Base-by-base conservation (phyloP, 176 grass and related monocot species). In the Puccinellia tenuiflora region DNA sequence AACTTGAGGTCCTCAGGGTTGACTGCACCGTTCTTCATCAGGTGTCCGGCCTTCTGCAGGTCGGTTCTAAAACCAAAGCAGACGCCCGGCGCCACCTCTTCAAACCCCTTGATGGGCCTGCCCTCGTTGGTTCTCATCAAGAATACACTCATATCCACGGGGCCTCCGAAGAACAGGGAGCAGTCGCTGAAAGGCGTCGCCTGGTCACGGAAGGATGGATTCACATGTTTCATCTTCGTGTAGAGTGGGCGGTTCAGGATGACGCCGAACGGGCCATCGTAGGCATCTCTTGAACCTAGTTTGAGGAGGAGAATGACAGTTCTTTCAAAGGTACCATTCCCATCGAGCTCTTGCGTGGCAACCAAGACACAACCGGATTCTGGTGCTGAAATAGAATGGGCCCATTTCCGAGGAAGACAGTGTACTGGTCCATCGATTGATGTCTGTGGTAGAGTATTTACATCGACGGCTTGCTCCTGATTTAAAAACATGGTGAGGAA, bases 261-360 rank as follows among this genome's bases (percentile, higher is more conserved):
- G 85, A 99, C 37, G 76, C 97, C 93, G 26, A 99, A 85, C 21
- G 93, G 97, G 9, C 91, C 81, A 6, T 90, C 89, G 52, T 86
- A 82, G 45, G 85, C 86, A 42, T 88, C 85, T 90, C 47, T 86
- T 28, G 93, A 94, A 56, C 93, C 93, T 46, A 84, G 45, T 55
- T 84, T 90, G 7, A 99, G 85, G 28, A 99, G 91, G 64, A 99
- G 91, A 50, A 99, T 83, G 17, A 90, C 93, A 12, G 89, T 93
- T 82, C 93, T 92, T 39, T 93, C 85, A 10, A 99, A 99, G 56
- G 73, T 94, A 31, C 81, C 51, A 0, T 85, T 83, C 13, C 91
- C 85, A 48, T 99, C 97, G 34, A 99, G 93, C 76, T 92, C 89
- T 75, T 99, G 87, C 4, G 97, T 94, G 40, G 97, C 88, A 65